Percentiles rank a stretch among this genome's conserved stretches.
These are phyloP conservation scores for Penicillium flavigenum DNA, from an alignment of 495 filamentous ascomycete species.

Conservation along the genomic window DNA sequence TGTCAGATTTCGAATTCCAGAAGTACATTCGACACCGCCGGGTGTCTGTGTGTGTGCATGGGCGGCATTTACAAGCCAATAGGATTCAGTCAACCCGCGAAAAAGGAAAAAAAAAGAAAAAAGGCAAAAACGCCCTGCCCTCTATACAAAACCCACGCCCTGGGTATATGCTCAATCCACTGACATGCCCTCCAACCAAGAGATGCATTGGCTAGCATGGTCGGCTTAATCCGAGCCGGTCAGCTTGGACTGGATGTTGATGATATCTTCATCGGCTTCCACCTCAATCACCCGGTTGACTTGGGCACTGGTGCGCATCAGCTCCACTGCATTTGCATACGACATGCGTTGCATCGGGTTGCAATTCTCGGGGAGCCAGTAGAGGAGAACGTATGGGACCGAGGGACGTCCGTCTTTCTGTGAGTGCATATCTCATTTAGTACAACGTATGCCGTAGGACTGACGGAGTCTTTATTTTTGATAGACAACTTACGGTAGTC, in stretches of 20 bases:
- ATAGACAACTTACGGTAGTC: constrained; percentile 61
- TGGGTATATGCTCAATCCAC: constrained; percentile 11
- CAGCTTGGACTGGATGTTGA: constrained; percentile 68
- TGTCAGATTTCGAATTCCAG: neutral
- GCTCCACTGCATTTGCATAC: constrained; percentile 92
- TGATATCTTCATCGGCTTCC: constrained; percentile 71
- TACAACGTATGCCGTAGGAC: neutral
- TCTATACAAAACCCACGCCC: constrained; percentile 14
- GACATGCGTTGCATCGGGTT: constrained; percentile 83
- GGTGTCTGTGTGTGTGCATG: constrained; percentile 4
- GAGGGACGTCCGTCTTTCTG: constrained; percentile 62
- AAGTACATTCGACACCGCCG: constrained; percentile 5
- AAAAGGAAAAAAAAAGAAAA: neutral
- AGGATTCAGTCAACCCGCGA: constrained; percentile 7
- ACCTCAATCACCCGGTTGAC: constrained; percentile 80
- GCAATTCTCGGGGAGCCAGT: constrained; percentile 87
- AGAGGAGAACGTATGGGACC: constrained; percentile 88
- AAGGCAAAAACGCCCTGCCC: constrained; percentile 10
- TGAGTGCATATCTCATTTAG: constrained; percentile 8
- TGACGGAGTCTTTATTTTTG: neutral
- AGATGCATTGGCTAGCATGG: neutral
- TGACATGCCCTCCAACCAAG: neutral
- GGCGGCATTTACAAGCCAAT: constrained; percentile 4
- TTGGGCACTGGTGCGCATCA: constrained; percentile 88
- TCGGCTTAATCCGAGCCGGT: constrained; percentile 41